A percentile compares a stretch with the other conserved stretches of the same genome.
Conservation (phyloP, 768 basidiomycete species). For the Macrolepiota fuliginosa region DNA sequence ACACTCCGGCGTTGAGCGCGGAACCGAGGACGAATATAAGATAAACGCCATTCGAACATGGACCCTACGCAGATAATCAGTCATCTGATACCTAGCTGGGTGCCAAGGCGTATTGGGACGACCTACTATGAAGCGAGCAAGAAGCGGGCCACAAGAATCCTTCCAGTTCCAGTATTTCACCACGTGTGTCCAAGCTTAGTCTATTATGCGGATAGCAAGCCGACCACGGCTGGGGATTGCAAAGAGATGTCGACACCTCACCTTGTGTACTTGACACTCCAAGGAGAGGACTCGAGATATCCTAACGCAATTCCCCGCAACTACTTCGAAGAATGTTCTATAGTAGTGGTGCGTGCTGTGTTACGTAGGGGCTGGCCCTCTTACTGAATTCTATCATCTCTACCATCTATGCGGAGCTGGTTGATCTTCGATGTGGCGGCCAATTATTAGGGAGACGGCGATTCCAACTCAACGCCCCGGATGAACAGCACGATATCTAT, state of each 20-base stretch:
- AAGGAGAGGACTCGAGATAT: not conserved
- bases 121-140: not conserved
- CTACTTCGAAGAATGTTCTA: not conserved
- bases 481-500: not conserved
- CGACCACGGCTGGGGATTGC: too few species aligned
- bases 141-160: not conserved
- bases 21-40: not conserved
- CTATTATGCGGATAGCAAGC: too few species aligned
- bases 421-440: not conserved
- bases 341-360: not conserved
- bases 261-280: too few species aligned
- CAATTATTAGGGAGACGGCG: not conserved
- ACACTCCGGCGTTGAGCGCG: not conserved
- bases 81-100: constrained; percentile 1
- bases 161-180: not conserved
- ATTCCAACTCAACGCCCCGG: not conserved
- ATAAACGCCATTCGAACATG: not conserved
- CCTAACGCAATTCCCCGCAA: not conserved
- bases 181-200: too few species aligned
- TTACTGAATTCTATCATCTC: not conserved
- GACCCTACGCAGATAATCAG: not conserved
- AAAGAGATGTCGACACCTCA: too few species aligned
- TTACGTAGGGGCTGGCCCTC: not conserved
- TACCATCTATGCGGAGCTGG: not conserved
- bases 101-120: not conserved